Base-by-base conservation (phyloP, 208 protist species). In the Strigomonas oncopelti region DNA sequence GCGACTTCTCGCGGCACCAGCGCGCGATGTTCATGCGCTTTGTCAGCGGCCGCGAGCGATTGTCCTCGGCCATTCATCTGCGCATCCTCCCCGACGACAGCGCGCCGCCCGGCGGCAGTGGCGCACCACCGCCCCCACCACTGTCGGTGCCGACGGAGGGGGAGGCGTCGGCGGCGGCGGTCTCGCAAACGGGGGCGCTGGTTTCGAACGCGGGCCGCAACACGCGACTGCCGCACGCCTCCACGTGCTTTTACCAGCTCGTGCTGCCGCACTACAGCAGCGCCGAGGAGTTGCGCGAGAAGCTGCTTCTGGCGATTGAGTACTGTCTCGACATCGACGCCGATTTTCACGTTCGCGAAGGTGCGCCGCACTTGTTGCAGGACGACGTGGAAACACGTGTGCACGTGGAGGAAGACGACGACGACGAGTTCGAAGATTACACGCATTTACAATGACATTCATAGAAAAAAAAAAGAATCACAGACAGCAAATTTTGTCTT, bases 221-320 rank as follows among this genome's bases (percentile, higher is more conserved):
- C 77, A 67, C 83, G 32, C 78, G 94, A n/a, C 81, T 98, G 18
- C 95, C 96, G 24, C 84, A 97, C 48, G 88, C 92, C 29, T 91
- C 91, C 24, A 99, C 97, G 52, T 99, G 97, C 78, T 98, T 98
- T 78, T 98, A 98, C 69, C 96, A 84, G 72, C 81, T 98, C 22
- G 88, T 88, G 0, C 77, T 99, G 48, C 96, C 97, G 24, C 58
- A 75, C 18, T 99, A 99, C 80, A 89, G 83, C 72, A 91, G 84
- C 8, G 63, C 78, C 7, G 80, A 87, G n/a, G 76, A 97, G 14
- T 84, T 99, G 86, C 69, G 77, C 34, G 78, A 95, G 59, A 97
- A 90, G 71, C 69, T 98, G n/a, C 79, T 98, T 1, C 98, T 97
- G 71, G 95, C 97, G 1, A 98, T 98, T 65, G 84, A 90, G 57